Evolutionary conservation across 208 protist species (phyloP).

Genomic region (Acanthamoeba lenticulata): DNA sequence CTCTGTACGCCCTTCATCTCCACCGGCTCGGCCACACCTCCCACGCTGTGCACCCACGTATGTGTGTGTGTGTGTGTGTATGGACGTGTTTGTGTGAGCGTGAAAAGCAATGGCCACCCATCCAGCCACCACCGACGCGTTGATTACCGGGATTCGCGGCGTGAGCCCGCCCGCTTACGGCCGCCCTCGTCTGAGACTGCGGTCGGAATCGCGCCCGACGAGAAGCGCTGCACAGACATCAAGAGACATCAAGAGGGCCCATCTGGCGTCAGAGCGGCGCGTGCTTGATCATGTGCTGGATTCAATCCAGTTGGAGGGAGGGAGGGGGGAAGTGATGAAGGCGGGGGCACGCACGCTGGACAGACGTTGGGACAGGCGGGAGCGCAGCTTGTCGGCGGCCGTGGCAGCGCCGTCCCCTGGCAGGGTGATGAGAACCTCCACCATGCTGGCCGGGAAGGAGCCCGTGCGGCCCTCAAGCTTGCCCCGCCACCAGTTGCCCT

Average conservation of each 20-base stretch:
- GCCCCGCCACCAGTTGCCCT: conserved; percentile 1
- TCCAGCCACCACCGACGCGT: neutral
- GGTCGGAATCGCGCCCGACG: no score
- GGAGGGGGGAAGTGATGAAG: no score
- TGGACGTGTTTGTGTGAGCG: neutral
- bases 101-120: neutral
- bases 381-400: neutral
- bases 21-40: neutral
- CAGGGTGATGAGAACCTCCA: neutral
- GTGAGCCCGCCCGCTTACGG: no score
- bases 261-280: no score
- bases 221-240: no score
- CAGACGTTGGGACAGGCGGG: neutral
- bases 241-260: no score
- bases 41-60: neutral
- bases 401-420: neutral
- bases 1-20: neutral
- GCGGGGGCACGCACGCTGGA: neutral
- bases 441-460: conserved; percentile 3
- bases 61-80: neutral
- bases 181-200: no score
- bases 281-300: no score
- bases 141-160: no score
- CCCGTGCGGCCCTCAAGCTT: neutral
- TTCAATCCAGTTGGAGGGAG: no score